Evolutionary conservation across 805 yeast species (phyloP).

Genomic region (Cyberlindnera mississippiensis): DNA sequence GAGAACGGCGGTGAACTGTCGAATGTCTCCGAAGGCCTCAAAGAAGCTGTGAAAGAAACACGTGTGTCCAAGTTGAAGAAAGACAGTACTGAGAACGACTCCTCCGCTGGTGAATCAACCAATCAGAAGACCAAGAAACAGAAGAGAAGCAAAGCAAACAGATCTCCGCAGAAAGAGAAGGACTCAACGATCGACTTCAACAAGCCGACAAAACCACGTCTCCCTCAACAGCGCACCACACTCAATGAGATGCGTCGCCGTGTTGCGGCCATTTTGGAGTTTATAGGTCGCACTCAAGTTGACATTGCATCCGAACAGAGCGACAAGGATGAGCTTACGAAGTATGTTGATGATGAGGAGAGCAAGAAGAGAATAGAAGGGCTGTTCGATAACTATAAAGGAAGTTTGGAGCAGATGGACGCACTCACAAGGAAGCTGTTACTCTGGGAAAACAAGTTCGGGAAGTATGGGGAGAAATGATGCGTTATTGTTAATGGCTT

Average conservation of each 20-base stretch:
- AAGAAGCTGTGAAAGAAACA: neutral
- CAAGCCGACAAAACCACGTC: constrained; percentile 78
- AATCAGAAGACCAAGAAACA: constrained; percentile 8
- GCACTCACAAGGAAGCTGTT: constrained; percentile 65
- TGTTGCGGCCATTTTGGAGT: constrained; percentile 86
- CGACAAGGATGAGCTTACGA: constrained; percentile 47
- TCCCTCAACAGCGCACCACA: constrained; percentile 72
- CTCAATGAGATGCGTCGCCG: constrained; percentile 83
- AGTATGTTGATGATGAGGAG: constrained; percentile 40
- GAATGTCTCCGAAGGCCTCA: too few species aligned
- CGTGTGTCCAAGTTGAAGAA: constrained; percentile 10
- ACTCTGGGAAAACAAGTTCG: constrained; percentile 73
- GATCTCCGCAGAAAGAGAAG: constrained; percentile 18
- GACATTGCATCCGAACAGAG: constrained; percentile 74
- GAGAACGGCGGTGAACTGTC: too few species aligned
- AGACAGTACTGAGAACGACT: constrained; percentile 9
- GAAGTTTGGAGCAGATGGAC: constrained; percentile 66
- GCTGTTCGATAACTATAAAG: constrained; percentile 49
- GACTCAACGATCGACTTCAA: constrained; percentile 45
- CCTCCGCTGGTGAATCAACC: constrained; percentile 16
- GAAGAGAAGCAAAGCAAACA: constrained; percentile 14
- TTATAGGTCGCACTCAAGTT: constrained; percentile 79
- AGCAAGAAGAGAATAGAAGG: constrained; percentile 36
- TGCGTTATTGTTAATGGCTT: neutral
- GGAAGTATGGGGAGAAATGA: constrained; percentile 25